Percentiles rank a stretch among this genome's conserved stretches.
Evolutionary conservation across 2,329 filamentous ascomycete species (phyloP).

Genomic region (Colletotrichum sp.): DNA sequence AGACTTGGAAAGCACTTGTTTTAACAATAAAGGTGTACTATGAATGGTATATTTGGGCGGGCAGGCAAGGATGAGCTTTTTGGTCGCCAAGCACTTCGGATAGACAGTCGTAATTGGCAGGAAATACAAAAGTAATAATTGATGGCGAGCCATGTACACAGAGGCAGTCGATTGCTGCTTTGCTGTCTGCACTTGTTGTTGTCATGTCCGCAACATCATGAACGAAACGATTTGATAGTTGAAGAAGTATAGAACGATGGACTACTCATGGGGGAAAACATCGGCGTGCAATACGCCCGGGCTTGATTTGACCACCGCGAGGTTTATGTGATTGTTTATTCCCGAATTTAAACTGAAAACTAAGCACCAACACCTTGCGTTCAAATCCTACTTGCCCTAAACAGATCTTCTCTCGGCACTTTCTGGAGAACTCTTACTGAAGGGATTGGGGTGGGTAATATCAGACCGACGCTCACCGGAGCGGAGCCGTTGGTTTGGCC

Average conservation of each 20-base stretch:
- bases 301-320: too few species aligned
- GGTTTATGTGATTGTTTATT: too few species aligned
- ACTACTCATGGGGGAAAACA: neutral
- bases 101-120: neutral
- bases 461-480: neutral
- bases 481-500: neutral
- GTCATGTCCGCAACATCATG: neutral
- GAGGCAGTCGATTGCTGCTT: neutral
- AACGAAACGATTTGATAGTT: neutral
- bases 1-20: neutral
- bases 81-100: neutral
- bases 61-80: neutral
- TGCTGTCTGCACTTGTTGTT: neutral
- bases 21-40: neutral
- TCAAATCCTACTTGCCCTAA: neutral
- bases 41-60: neutral
- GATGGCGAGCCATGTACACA: neutral
- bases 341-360: too few species aligned
- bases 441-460: neutral
- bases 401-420: too few species aligned
- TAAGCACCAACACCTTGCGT: neutral
- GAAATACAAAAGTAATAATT: neutral
- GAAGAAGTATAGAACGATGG: neutral
- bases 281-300: neutral
- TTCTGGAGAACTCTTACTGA: neutral